phyloP scores from a whole-genome alignment of 2,329 filamentous ascomycete genomes.

The Trichoderma sp. region DNA sequence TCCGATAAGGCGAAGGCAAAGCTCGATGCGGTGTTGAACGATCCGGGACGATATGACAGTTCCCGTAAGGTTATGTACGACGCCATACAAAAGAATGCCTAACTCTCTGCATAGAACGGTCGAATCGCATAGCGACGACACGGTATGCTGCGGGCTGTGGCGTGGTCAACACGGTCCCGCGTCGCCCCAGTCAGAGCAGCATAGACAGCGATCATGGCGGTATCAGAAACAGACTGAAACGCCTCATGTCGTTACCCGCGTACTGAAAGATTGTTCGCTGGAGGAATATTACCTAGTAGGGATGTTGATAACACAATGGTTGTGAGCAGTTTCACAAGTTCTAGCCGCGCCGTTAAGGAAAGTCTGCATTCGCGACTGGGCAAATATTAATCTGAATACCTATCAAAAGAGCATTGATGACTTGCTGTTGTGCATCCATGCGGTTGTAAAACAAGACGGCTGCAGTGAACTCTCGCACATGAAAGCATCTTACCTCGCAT shows the following conservation, averaged over 20 bases:
- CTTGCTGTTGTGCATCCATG: neutral
- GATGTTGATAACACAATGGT: neutral
- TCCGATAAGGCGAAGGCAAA: slow-evolving; percentile 7
- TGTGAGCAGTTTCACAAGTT: neutral
- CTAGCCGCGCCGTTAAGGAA: neutral
- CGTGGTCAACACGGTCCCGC: slow-evolving; percentile 5
- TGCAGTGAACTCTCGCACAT: neutral
- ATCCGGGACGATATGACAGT: slow-evolving; percentile 3
- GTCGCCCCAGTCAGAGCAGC: slow-evolving; percentile 9
- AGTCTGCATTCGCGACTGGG: neutral
- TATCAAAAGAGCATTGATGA: neutral
- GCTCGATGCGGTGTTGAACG: slow-evolving; percentile 14
- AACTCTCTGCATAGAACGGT: slow-evolving; percentile 2
- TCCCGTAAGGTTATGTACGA: slow-evolving; percentile 2
- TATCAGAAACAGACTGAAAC: neutral
- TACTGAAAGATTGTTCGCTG: neutral
- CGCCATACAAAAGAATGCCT: neutral
- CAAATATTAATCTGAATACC: neutral
- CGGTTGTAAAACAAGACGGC: neutral
- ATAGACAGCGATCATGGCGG: neutral
- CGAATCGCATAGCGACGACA: slow-evolving; percentile 14
- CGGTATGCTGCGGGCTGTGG: slow-evolving; percentile 9
- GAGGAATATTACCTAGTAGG: neutral
- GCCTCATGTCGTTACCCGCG: neutral
- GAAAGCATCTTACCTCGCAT: neutral